These are phyloP conservation scores for Tuber aestivum DNA, from an alignment of 495 filamentous ascomycete species.

Conservation along the genomic window DNA sequence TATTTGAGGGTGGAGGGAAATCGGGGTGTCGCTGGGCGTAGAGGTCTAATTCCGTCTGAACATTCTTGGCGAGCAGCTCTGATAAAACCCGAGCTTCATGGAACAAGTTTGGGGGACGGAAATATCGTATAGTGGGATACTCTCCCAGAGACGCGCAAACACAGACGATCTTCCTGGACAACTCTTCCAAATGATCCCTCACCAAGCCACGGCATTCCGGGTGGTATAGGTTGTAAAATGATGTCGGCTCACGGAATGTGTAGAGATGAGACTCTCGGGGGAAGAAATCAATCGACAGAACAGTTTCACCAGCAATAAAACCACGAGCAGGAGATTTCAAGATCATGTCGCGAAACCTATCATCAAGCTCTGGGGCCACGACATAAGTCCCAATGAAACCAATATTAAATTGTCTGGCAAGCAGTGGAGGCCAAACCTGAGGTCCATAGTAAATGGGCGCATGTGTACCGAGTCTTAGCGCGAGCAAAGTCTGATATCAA, in stretches of 20 bases:
- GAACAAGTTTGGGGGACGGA: slow-evolving; percentile 62
- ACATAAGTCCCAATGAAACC: slow-evolving; percentile 46
- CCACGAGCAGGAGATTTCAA: slow-evolving; percentile 53
- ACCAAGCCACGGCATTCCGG: slow-evolving; percentile 81
- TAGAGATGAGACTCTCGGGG: slow-evolving; percentile 86
- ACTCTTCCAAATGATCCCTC: slow-evolving; percentile 65
- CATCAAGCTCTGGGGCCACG: slow-evolving; percentile 41
- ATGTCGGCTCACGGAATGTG: slow-evolving; percentile 88
- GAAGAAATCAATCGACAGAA: slow-evolving; percentile 78
- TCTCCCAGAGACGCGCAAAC: slow-evolving; percentile 45
- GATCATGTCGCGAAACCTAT: slow-evolving; percentile 38
- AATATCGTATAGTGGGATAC: slow-evolving; percentile 78
- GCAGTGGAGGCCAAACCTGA: slow-evolving; percentile 51
- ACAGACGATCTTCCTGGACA: slow-evolving; percentile 69
- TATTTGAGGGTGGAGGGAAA: slow-evolving; percentile 72
- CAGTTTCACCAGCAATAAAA: slow-evolving; percentile 64
- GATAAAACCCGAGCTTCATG: slow-evolving; percentile 87
- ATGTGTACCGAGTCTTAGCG: slow-evolving; percentile 58
- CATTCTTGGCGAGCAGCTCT: slow-evolving; percentile 80
- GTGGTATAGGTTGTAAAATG: slow-evolving; percentile 88
- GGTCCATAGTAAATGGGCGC: slow-evolving; percentile 77
- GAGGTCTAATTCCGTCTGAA: slow-evolving; percentile 81
- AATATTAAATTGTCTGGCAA: background rate
- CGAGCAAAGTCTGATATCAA: slow-evolving; percentile 85
- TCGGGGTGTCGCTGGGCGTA: slow-evolving; percentile 74